Evolutionary conservation across 208 protist species (phyloP).

Genomic region (Leishmania turanica): DNA sequence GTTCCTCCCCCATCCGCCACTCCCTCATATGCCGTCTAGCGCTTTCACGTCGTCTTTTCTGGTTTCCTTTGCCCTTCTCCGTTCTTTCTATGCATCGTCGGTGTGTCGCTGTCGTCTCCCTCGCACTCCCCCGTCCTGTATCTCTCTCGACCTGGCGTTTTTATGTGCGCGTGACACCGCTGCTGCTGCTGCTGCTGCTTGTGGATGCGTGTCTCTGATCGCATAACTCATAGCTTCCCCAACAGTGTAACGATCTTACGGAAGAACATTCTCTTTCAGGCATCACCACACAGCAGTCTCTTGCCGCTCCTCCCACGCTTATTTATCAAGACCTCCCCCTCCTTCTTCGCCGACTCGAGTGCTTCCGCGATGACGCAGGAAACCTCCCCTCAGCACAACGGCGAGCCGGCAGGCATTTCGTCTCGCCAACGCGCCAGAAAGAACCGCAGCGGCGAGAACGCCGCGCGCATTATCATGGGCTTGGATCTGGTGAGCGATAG

Average conservation of each 20-base stretch:
- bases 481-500: slow-evolving; percentile 9
- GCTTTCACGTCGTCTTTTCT: background rate
- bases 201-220: background rate
- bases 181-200: background rate
- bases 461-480: slow-evolving; percentile 33
- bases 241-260: background rate
- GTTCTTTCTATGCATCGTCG: background rate
- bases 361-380: slow-evolving; percentile 13
- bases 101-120: background rate
- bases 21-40: background rate
- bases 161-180: background rate
- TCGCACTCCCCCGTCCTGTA: background rate
- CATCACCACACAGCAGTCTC: background rate
- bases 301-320: background rate
- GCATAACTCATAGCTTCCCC: background rate
- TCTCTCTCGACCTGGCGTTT: background rate
- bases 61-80: background rate
- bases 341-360: background rate
- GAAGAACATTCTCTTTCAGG: background rate
- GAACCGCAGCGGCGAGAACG: slow-evolving; percentile 39
- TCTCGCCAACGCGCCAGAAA: slow-evolving; percentile 32
- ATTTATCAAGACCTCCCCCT: background rate
- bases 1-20: too few species aligned
- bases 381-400: background rate
- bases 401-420: slow-evolving; percentile 18